These are phyloP conservation scores for Aureobasidium sp. DNA, from an alignment of 2,329 filamentous ascomycete species.

Conservation along the genomic window DNA sequence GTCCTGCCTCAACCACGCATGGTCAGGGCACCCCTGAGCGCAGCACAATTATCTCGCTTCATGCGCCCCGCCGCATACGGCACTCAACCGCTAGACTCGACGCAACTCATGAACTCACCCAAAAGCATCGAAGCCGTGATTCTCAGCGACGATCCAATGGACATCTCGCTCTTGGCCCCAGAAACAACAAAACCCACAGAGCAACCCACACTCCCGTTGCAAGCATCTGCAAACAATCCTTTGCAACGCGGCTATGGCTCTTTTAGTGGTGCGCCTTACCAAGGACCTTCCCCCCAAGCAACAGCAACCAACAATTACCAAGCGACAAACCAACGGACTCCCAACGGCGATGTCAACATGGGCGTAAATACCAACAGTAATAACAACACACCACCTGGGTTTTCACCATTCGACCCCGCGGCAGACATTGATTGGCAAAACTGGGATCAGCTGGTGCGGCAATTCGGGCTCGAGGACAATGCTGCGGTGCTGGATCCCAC, in stretches of 20 bases:
- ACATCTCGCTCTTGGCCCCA: not conserved
- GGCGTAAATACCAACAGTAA: not conserved
- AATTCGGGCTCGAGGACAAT: slow-evolving; percentile 40
- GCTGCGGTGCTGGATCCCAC: not conserved
- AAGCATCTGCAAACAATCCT: not conserved
- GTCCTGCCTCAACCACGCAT: slow-evolving; percentile 20
- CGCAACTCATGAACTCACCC: slow-evolving; percentile 27
- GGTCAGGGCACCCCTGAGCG: slow-evolving; percentile 28
- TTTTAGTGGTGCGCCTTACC: not conserved
- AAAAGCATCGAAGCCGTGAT: slow-evolving; percentile 19
- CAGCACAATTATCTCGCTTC: slow-evolving; percentile 29
- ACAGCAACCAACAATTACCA: not conserved
- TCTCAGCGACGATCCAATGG: slow-evolving; percentile 17
- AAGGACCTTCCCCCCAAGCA: not conserved
- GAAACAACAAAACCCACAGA: not conserved
- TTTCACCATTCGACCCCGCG: slow-evolving; percentile 29
- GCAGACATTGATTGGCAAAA: slow-evolving; percentile 41
- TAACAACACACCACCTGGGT: not conserved
- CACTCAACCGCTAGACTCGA: slow-evolving; percentile 27
- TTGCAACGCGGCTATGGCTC: not conserved
- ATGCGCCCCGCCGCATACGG: slow-evolving; percentile 27
- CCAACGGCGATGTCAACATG: not conserved
- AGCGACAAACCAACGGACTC: not conserved
- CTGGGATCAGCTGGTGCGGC: slow-evolving; percentile 43
- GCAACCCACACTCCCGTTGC: not conserved